Conservation (phyloP, 495 filamentous ascomycete species). For the Aspergillus conjunctus region DNA sequence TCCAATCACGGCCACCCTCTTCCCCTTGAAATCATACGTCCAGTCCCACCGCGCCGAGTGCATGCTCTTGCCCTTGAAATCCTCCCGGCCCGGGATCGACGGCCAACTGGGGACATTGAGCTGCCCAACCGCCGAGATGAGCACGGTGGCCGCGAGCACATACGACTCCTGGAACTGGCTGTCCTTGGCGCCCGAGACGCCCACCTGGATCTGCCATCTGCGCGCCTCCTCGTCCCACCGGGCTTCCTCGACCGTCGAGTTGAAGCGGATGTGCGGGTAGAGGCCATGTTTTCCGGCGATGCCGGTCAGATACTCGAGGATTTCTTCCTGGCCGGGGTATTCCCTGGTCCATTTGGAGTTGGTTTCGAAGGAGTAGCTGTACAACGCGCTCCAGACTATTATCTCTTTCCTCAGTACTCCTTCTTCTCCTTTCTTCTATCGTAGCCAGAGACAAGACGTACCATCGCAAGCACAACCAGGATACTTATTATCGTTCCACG, state of each 20-base stretch:
- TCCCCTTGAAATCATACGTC: conserved; percentile 50
- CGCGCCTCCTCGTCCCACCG: conserved; percentile 58
- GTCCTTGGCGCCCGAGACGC: conserved; percentile 48
- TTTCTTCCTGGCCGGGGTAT: conserved; percentile 65
- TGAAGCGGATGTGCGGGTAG: conserved; percentile 58
- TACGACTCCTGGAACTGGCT: conserved; percentile 47
- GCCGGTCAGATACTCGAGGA: conserved; percentile 57
- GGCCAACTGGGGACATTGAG: conserved; percentile 64
- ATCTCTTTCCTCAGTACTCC: conserved; percentile 7
- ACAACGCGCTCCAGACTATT: conserved; percentile 52
- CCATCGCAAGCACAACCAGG: conserved; percentile 57
- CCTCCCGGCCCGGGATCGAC: conserved; percentile 58
- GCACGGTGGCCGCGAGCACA: conserved; percentile 53
- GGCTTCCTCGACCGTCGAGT: conserved; percentile 51
- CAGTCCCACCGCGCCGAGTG: conserved; percentile 60
- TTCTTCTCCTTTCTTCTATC: neutral
- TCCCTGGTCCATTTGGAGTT: conserved; percentile 65
- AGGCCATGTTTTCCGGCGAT: conserved; percentile 62
- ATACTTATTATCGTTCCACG: conserved; percentile 59
- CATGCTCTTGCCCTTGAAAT: conserved; percentile 54
- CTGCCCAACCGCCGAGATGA: conserved; percentile 67
- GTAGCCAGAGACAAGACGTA: conserved; percentile 20
- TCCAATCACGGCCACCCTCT: conserved; percentile 57
- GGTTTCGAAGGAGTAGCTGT: conserved; percentile 69
- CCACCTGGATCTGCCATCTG: conserved; percentile 56